Evolutionary conservation across 1,284 basidiomycete species (phyloP).

Genomic region (Schizophyllum commune): DNA sequence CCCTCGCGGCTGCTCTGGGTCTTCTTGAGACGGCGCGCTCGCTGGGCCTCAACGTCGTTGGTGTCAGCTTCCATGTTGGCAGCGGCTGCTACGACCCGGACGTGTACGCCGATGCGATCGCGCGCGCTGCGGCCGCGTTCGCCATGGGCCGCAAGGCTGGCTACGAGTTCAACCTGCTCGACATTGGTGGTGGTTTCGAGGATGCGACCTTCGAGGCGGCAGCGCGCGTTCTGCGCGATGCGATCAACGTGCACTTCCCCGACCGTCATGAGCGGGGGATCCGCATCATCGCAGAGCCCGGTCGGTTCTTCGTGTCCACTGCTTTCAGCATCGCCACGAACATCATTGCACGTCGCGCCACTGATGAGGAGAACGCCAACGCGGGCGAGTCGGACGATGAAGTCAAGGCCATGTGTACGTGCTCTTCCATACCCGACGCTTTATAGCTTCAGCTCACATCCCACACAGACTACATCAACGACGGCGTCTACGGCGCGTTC

Average conservation of each 20-base stretch:
- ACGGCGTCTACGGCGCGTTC: slow-evolving; percentile 97
- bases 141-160: slow-evolving; percentile 75
- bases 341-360: slow-evolving; percentile 84
- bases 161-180: slow-evolving; percentile 80
- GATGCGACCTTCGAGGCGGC: slow-evolving; percentile 76
- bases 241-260: slow-evolving; percentile 85
- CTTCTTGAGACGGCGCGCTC: slow-evolving; percentile 78
- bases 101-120: slow-evolving; percentile 87
- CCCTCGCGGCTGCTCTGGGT: slow-evolving; percentile 73
- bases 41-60: slow-evolving; percentile 82
- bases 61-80: slow-evolving; percentile 97
- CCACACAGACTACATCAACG: slow-evolving; percentile 87
- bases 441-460: slow-evolving; percentile 10
- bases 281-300: slow-evolving; percentile 93
- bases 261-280: slow-evolving; percentile 33
- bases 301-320: slow-evolving; percentile 87
- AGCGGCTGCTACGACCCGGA: slow-evolving; percentile 92
- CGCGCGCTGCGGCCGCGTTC: slow-evolving; percentile 78
- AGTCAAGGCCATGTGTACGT: slow-evolving; percentile 77
- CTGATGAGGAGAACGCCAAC: slow-evolving; percentile 26
- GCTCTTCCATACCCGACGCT: slow-evolving; percentile 3
- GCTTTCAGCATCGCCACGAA: slow-evolving; percentile 93
- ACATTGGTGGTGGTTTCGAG: slow-evolving; percentile 96
- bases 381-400: slow-evolving; percentile 29
- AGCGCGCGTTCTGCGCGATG: slow-evolving; percentile 63